phyloP scores from a whole-genome alignment of 805 yeast genomes.

The Danielia oregonensis region DNA sequence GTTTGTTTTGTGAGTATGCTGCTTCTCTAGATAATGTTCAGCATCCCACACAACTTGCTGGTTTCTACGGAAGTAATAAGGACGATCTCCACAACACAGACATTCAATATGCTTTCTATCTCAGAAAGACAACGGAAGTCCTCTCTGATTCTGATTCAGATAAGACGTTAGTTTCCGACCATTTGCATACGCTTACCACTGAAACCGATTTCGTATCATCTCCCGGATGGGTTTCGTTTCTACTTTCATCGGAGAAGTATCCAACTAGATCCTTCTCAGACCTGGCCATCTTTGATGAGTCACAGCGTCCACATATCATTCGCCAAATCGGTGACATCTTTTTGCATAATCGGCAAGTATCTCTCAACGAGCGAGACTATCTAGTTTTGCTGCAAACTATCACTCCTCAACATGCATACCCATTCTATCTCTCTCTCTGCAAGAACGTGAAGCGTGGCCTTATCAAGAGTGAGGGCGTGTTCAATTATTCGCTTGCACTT shows the following conservation, averaged over 20 bases:
- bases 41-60: too few species aligned
- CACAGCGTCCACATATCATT: too few species aligned
- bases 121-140: background rate
- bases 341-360: conserved; percentile 1
- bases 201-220: background rate
- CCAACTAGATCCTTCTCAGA: too few species aligned
- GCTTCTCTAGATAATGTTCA: background rate
- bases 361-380: conserved; percentile 8
- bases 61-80: too few species aligned
- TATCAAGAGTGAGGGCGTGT: background rate
- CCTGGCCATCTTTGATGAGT: too few species aligned
- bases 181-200: too few species aligned
- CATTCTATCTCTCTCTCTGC: background rate
- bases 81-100: too few species aligned
- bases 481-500: background rate
- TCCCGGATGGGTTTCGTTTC: conserved; percentile 5
- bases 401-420: background rate
- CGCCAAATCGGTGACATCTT: too few species aligned
- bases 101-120: background rate
- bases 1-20: background rate
- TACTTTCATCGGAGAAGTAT: conserved; percentile 1
- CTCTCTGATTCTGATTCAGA: too few species aligned
- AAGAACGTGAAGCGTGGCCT: background rate
- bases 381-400: background rate
- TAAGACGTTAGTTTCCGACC: too few species aligned